Conservation (phyloP, 176 grass and related monocot genomes). For the Carex myosuroides region DNA sequence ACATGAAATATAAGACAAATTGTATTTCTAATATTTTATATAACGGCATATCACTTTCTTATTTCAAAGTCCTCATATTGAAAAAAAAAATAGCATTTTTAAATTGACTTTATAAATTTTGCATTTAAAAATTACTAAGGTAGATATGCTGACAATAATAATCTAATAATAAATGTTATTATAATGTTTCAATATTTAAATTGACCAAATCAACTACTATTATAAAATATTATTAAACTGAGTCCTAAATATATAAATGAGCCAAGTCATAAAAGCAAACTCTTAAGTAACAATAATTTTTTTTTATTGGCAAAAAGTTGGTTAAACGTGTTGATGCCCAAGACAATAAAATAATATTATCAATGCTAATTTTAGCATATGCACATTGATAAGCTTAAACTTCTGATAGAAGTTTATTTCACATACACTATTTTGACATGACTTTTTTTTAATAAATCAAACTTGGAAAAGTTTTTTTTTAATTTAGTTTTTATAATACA, state of each 20-base stretch:
- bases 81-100: background rate
- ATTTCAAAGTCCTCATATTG: background rate
- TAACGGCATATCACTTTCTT: background rate
- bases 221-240: background rate
- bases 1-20: background rate
- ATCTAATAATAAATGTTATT: background rate
- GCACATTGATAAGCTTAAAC: background rate
- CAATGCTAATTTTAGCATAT: background rate
- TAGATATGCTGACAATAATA: background rate
- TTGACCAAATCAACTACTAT: background rate
- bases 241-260: background rate
- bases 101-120: background rate
- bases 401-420: background rate
- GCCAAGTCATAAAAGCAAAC: background rate
- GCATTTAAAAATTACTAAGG: background rate
- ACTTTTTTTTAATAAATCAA: background rate
- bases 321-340: background rate
- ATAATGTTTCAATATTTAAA: background rate
- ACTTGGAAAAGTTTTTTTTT: background rate
- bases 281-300: background rate
- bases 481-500: background rate
- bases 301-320: background rate
- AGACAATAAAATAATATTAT: background rate
- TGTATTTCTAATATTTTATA: background rate
- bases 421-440: background rate